phyloP scores from a whole-genome alignment of 1,284 basidiomycete genomes.

The Moesziomyces sp. region DNA sequence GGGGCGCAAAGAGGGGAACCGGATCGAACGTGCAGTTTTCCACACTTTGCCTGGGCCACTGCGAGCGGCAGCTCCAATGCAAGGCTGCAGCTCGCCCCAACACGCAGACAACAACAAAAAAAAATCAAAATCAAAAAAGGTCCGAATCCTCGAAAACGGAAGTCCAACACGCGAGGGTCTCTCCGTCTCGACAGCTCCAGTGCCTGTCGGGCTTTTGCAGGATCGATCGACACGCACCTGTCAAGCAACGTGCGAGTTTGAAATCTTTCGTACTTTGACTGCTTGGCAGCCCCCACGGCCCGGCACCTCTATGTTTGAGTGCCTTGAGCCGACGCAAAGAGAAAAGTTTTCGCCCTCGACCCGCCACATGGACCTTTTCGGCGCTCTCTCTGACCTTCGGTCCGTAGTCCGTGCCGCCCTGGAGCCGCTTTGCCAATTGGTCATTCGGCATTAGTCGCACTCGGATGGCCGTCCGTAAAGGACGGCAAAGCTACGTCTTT shows the following conservation, averaged over 20 bases:
- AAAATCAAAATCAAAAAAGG: too few relatives aligned
- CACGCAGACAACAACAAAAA: too few relatives aligned
- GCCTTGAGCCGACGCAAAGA: slow-evolving; percentile 17
- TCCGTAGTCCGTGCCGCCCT: too few relatives aligned
- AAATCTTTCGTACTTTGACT: not conserved
- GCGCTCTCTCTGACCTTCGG: not conserved
- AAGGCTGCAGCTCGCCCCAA: too few relatives aligned
- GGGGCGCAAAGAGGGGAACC: too few relatives aligned
- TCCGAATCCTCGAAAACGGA: slow-evolving; percentile 1
- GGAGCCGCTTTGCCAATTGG: too few relatives aligned
- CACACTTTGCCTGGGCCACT: too few relatives aligned
- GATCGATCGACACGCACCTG: slow-evolving; percentile 1
- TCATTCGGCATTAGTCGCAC: slow-evolving; percentile 19
- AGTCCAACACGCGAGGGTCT: not conserved
- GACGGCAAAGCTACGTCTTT: too few relatives aligned
- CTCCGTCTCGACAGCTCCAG: slow-evolving; percentile 5
- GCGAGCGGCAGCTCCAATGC: too few relatives aligned
- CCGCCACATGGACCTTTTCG: slow-evolving; percentile 1
- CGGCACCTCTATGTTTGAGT: not conserved
- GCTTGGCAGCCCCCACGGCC: not conserved
- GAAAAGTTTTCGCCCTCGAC: slow-evolving; percentile 2
- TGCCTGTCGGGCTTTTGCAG: slow-evolving; percentile 7
- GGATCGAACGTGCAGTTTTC: too few relatives aligned
- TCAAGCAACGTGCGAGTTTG: not conserved
- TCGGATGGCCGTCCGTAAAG: not conserved